Conservation (phyloP, 1,284 basidiomycete species). For the Mycena sp. region DNA sequence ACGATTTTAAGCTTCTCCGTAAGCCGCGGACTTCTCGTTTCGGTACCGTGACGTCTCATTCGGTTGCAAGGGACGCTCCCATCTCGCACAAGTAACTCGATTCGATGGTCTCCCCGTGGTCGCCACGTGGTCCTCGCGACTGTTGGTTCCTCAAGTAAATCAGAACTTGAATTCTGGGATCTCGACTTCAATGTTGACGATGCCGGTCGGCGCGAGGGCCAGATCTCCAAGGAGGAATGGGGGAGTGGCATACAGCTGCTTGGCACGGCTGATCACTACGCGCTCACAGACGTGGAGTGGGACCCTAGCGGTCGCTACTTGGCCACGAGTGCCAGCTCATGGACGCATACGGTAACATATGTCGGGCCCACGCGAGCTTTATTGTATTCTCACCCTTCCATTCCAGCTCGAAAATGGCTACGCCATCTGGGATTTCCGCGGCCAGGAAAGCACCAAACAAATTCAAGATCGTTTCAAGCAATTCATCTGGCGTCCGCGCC, state of each 20-base stretch:
- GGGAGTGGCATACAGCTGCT: constrained; percentile 90
- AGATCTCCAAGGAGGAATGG: constrained; percentile 77
- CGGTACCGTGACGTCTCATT: constrained; percentile 22
- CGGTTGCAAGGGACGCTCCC: constrained; percentile 74
- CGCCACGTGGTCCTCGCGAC: constrained; percentile 97
- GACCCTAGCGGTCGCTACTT: constrained; percentile 97
- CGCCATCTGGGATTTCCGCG: constrained; percentile 98
- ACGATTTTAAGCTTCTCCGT: constrained; percentile 94
- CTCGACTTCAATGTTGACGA: constrained; percentile 92
- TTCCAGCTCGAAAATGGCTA: constrained; percentile 94
- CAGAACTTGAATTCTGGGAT: constrained; percentile 99
- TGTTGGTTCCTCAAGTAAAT: constrained; percentile 94
- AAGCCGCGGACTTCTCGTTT: constrained; percentile 28
- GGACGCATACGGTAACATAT: constrained; percentile 87
- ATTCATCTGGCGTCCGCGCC: constrained; percentile 99
- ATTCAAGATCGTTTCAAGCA: constrained; percentile 98
- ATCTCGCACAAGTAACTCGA: constrained; percentile 91
- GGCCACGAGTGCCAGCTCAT: constrained; percentile 93
- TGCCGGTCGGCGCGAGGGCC: constrained; percentile 65
- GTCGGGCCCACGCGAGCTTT: constrained; percentile 20
- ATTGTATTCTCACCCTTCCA: constrained; percentile 22
- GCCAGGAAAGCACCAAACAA: constrained; percentile 90
- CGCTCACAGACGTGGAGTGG: constrained; percentile 98
- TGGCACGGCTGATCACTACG: constrained; percentile 95
- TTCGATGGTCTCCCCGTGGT: constrained; percentile 97